These are phyloP conservation scores for Globisporangium carolinianum DNA, from an alignment of 352 stramenopile species.

Conservation along the genomic window DNA sequence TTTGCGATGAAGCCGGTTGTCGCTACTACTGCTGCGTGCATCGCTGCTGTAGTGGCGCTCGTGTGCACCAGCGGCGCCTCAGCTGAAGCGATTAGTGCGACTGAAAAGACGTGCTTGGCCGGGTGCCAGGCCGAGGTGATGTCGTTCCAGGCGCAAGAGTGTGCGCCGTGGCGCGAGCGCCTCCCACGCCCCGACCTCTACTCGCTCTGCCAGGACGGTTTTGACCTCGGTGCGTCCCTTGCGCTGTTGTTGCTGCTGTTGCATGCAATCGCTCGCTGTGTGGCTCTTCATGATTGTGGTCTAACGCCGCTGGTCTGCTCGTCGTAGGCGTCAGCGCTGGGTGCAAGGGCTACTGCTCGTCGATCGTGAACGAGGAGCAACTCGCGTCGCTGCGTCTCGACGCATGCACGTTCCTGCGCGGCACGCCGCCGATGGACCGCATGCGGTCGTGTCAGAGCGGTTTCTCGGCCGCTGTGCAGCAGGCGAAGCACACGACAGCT, in stretches of 20 bases:
- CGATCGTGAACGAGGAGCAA: conserved; percentile 11
- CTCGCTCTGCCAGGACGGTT: conserved; percentile 42
- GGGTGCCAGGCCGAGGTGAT: conserved; percentile 35
- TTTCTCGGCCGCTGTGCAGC: conserved; percentile 29
- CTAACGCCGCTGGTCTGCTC: too few species aligned
- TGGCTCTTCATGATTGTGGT: too few species aligned
- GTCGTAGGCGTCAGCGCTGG: conserved; percentile 21
- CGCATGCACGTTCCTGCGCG: conserved; percentile 31
- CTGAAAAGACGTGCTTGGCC: conserved; percentile 17
- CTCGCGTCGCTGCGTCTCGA: conserved; percentile 38
- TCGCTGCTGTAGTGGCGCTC: neutral
- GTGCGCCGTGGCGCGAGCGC: conserved; percentile 30
- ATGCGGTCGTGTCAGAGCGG: conserved; percentile 35
- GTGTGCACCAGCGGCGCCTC: neutral
- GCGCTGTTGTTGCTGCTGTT: too few species aligned
- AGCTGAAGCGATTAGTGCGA: neutral
- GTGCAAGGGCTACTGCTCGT: conserved; percentile 30
- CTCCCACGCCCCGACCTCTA: conserved; percentile 46
- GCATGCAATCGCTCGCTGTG: neutral
- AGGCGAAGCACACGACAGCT: conserved; percentile 17
- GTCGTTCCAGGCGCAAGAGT: conserved; percentile 29
- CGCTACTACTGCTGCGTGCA: neutral
- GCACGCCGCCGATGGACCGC: conserved; percentile 27
- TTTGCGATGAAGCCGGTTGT: neutral
- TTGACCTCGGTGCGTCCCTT: conserved; percentile 14